Evolutionary conservation across 1,284 basidiomycete species (phyloP).

Genomic region (Apiotrichum laibachii): DNA sequence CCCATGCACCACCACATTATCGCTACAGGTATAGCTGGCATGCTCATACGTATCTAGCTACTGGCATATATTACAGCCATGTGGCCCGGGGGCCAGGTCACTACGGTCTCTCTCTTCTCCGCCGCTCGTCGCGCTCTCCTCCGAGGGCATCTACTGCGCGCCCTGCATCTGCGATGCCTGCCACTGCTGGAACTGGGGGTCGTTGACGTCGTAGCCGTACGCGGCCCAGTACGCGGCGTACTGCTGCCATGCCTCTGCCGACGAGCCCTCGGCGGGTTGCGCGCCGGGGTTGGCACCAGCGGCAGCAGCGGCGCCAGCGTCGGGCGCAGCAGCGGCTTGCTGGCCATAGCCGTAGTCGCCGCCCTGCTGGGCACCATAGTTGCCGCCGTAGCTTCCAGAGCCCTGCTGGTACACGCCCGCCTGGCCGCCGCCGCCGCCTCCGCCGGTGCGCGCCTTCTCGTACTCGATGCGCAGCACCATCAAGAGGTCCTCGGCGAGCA

Average conservation of each 20-base stretch:
- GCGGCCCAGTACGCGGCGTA: constrained; percentile 60
- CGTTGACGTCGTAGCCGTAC: constrained; percentile 83
- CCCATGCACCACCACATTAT: too few species aligned
- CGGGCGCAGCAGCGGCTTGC: constrained; percentile 51
- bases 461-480: constrained; percentile 81
- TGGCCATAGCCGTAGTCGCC: constrained; percentile 16
- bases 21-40: constrained; percentile 6
- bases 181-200: constrained; percentile 53
- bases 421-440: constrained; percentile 52
- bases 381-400: constrained; percentile 34
- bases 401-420: constrained; percentile 65
- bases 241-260: constrained; percentile 49
- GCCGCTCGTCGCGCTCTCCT: too few species aligned
- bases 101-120: not conserved
- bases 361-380: constrained; percentile 40
- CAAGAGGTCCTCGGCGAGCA: constrained; percentile 82
- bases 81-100: not conserved
- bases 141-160: constrained; percentile 2
- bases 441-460: constrained; percentile 66
- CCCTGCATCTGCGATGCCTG: constrained; percentile 42
- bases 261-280: constrained; percentile 37
- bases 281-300: constrained; percentile 16
- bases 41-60: not conserved
- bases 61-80: constrained; percentile 1
- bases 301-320: constrained; percentile 28